Base-by-base conservation (phyloP, 1,284 basidiomycete species). In the Volvariella volvacea region DNA sequence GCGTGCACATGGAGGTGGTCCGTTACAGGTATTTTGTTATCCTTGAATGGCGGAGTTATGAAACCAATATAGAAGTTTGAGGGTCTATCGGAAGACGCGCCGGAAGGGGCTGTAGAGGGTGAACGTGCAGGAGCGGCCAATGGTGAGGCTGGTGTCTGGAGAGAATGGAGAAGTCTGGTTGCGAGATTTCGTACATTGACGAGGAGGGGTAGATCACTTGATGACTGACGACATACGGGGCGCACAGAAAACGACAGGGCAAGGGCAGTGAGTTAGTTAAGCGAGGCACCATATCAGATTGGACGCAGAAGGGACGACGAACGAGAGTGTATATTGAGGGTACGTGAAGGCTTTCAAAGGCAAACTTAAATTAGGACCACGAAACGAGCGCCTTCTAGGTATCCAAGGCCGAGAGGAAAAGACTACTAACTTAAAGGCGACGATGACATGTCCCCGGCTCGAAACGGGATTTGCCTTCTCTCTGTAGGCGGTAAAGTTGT, bases 1-100 rank as follows among this genome's bases (percentile, higher is more conserved):
- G 81, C 83, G 57, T 88, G 85, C 1, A 74, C 76, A 58, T 88
- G 84, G 22, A 88, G 68, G 57, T 87, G 85, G 61, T 87, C 83
- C 21, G 78, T 82, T 36, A 87, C 76, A 10, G 84, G 83, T 41
- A 87, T 84, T 59, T 82, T 83, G 61, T 64, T 75, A 55, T 87
- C 83, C 53, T 71, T 76, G 66, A 84, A 86, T 0, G 83, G 83
- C 6, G 81, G 77, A 0, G 80, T 81, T 52, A 86, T 84, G 66
- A 87, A 88, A 33, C 83, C 83, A 48, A 87, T 77, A 42, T 71
- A 73, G 53, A 81, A 78, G 25, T 59, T 49, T 42, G 61, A 58
- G 28, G 55, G 38, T 49, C 50, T 49, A 47, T 62, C 55, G 22
- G 61, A 57, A 17, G 63, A 63, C 30, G 50, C 52, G 25, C 55